Evolutionary conservation across 2,329 filamentous ascomycete genomes (phyloP), one percentile per base, ranked within the genome.

Genomic region (Aureobasidium sp.): DNA sequence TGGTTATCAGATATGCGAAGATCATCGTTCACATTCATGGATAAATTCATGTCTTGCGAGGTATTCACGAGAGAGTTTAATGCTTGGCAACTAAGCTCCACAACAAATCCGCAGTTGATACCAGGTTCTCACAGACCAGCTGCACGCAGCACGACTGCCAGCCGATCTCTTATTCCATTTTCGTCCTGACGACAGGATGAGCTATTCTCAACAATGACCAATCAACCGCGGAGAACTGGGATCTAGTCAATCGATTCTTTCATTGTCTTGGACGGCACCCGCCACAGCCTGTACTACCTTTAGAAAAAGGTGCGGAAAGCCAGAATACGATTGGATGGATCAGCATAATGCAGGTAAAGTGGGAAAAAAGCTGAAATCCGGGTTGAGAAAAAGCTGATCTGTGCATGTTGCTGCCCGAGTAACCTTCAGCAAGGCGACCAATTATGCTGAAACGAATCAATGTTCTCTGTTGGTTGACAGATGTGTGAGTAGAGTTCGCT

Each of bases 281-380:
- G 25, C 34, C 29, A 12, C n/a, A 38, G 16, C 38, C 27, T 39
- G 45, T 38, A 39, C 34, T 16, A 49, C 45, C 22, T 22, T n/a
- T 7, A 49, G 32, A 17, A 49, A 49, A 49, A 38, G 45, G 45
- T 49, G 25, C 45, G 45, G 24, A 49, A 48, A 48, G 30, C 22
- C 32, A 48, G 37, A 37, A 19, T 37, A 48, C 32, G 44, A 48
- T 48, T 48, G 21, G 32, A 19, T 16, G 34, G 34, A 49, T 49
- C 34, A 49, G 45, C 45, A 39, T 38, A 14, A 24, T 30, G 45
- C 45, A 30, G 25, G 17, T 12, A 22, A 12, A 30, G 45, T 35
- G 14, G 21, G 21, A 25, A 25, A 35, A 12, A 11, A 30, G 17
- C 12, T 39, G 32, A 8, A 37, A 12, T 22, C 45, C 45, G 45